These are phyloP conservation scores for Fragaria nilgerrensis DNA, from an alignment of 306 rosid genomes.

Conservation along the genomic window DNA sequence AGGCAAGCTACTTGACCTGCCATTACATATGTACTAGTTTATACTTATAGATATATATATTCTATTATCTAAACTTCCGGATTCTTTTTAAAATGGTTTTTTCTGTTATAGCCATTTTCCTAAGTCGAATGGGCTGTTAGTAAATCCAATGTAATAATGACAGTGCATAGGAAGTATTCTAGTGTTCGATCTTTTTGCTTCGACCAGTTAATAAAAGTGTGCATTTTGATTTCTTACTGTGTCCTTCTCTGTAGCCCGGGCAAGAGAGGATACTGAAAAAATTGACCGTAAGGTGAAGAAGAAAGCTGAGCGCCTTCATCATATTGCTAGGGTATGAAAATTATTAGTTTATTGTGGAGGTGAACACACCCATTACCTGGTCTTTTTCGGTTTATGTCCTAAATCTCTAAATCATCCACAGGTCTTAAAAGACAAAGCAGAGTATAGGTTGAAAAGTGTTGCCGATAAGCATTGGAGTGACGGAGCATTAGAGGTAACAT, in stretches of 20 bases:
- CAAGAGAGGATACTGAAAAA: constrained; percentile 76
- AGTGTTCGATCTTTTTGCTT: background rate
- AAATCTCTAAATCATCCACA: constrained; percentile 28
- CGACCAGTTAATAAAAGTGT: background rate
- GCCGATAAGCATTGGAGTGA: constrained; percentile 99
- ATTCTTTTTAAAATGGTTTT: background rate
- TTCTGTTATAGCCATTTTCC: background rate
- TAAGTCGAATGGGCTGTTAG: background rate
- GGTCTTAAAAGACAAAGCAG: constrained; percentile 79
- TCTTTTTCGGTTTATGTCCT: constrained; percentile 10
- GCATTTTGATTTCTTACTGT: constrained; percentile 18
- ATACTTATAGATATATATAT: background rate
- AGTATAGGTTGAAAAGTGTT: constrained; percentile 69
- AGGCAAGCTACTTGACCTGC: background rate
- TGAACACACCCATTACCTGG: constrained; percentile 21
- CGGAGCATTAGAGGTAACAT: constrained; percentile 90
- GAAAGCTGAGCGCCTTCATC: constrained; percentile 71
- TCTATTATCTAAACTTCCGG: background rate
- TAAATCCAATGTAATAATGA: background rate
- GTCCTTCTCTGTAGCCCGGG: constrained; percentile 64
- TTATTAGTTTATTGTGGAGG: constrained; percentile 13
- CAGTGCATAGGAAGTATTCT: background rate
- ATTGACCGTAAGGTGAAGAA: constrained; percentile 79
- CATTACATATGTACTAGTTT: background rate
- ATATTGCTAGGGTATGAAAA: constrained; percentile 63